Evolutionary conservation across 1,139 yeast genomes (phyloP), one percentile per base, ranked within the genome.

Genomic region (Pichia sp.): DNA sequence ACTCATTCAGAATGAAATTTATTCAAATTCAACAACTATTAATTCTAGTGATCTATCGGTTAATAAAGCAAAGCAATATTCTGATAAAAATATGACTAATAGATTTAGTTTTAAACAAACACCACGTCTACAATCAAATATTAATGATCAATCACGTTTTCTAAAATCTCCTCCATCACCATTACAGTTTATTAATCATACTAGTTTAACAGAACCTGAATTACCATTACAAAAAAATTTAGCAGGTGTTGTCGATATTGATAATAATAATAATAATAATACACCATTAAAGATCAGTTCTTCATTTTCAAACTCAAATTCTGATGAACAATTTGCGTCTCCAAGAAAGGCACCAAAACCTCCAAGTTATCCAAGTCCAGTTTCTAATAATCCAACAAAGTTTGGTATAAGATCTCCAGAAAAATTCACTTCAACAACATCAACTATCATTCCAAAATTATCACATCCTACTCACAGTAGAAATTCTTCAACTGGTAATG

Each of bases 271-370:
- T 27, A 19, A 14, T 9, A 21, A 18, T 27, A 16, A 29, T 21
- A 21, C n/a, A n/a, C n/a, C n/a, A n/a, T n/a, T n/a, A n/a, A n/a
- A n/a, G n/a, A n/a, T 16, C 20, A 28, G n/a, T 10, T 28, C 10
- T 6, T 28, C n/a, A 9, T 16, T 7, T 9, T 10, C 9, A 9
- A 16, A 28, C 31, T 16, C 16, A 8, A 21, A 5, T 4, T 22
- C 35, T 10, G 30, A 31, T 28, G 45, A 42, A 22, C 51, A 54
- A 33, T 77, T 78, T 53, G 57, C 67, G 25, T 78, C 85, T 0
- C 86, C 85, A 20, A 66, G 85, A 57, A 75, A 66, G 52, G 81
- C 84, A 0, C 85, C 85, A 1, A 69, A 68, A 41, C 80, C 81
- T 6, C 81, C 81, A 2, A 56, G 66, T 5, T 66, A 65, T 36